Conservation (phyloP, 2,329 filamentous ascomycete species). For the Fusarium chaquense region DNA sequence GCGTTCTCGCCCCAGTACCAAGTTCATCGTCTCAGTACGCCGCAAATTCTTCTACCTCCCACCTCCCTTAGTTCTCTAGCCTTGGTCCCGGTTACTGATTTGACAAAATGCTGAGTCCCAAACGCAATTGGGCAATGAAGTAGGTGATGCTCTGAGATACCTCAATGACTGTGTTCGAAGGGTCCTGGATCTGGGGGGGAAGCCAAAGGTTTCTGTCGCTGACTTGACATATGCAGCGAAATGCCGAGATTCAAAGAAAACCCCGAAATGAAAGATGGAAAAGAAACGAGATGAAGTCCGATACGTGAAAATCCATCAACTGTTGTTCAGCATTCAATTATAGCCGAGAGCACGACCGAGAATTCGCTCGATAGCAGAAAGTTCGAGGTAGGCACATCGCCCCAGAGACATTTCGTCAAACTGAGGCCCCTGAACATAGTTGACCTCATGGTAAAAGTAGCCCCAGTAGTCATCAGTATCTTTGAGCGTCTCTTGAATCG, state of each 20-base stretch:
- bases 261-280: constrained; percentile 16
- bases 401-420: constrained; percentile 64
- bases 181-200: constrained; percentile 13
- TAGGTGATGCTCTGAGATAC: constrained; percentile 7
- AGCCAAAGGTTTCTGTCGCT: constrained; percentile 19
- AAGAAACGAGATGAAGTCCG: constrained; percentile 2
- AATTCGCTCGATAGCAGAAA: constrained; percentile 62
- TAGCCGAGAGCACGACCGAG: constrained; percentile 57
- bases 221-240: not conserved
- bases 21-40: constrained; percentile 30
- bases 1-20: constrained; percentile 18
- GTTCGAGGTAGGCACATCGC: constrained; percentile 60
- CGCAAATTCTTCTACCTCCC: constrained; percentile 27
- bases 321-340: constrained; percentile 5
- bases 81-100: constrained; percentile 28
- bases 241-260: constrained; percentile 3
- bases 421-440: constrained; percentile 54
- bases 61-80: constrained; percentile 24
- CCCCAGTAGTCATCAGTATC: constrained; percentile 63
- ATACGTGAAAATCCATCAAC: not conserved
- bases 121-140: constrained; percentile 13
- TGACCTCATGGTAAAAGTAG: constrained; percentile 63
- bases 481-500: constrained; percentile 50
- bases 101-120: constrained; percentile 31
- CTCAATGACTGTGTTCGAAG: constrained; percentile 9